Percentiles rank a stretch among this genome's conserved stretches.
Conservation (phyloP, 169 alveolate genomes). For the Fabrea salina region DNA sequence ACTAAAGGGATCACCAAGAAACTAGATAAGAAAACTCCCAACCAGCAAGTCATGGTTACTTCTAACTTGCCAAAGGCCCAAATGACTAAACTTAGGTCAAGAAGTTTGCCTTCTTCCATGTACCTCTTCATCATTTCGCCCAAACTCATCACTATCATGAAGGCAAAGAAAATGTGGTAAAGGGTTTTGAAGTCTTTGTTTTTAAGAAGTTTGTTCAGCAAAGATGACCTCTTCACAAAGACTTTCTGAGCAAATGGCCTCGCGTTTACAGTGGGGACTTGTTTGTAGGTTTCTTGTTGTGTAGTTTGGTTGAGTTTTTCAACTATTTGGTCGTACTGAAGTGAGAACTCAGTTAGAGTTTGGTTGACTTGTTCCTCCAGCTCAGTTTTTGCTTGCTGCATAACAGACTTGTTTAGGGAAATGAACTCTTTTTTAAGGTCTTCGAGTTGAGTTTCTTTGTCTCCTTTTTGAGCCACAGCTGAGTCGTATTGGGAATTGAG, state of each 20-base stretch:
- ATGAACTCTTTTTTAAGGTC: neutral
- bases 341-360: neutral
- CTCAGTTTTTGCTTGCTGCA: neutral
- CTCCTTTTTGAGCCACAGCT: neutral
- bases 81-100: neutral
- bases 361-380: neutral
- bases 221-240: neutral
- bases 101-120: neutral
- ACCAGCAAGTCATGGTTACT: neutral
- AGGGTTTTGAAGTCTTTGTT: conserved; percentile 13
- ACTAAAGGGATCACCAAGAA: conserved; percentile 6
- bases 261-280: neutral
- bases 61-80: conserved; percentile 1
- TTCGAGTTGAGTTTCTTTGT: neutral
- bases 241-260: conserved; percentile 22
- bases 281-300: neutral
- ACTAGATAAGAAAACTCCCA: neutral
- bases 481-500: neutral
- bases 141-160: conserved; percentile 19
- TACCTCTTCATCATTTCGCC: conserved; percentile 14
- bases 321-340: neutral
- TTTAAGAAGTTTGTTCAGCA: neutral
- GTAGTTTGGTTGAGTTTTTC: neutral
- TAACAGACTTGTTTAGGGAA: neutral
- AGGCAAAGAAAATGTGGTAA: conserved; percentile 19